Base-by-base conservation (phyloP, 495 filamentous ascomycete species). In the Talaromyces liani region DNA sequence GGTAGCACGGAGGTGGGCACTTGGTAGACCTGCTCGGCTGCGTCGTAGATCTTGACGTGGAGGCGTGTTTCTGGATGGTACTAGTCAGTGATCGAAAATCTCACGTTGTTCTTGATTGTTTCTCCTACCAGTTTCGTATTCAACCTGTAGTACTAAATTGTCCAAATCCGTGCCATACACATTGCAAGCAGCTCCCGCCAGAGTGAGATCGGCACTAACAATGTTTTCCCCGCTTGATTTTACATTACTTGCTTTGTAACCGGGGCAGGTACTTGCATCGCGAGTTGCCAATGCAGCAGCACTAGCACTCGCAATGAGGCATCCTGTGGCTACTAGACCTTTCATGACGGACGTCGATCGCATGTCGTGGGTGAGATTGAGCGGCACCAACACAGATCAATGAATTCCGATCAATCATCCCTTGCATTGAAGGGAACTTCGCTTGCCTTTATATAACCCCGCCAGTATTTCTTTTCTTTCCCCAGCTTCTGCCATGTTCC, bases 41-140 rank as follows among this genome's bases (percentile, higher is more conserved):
- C 77, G 73, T 95, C 91, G 63, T 88, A 84, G 63, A 96, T 93
- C 70, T 89, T 86, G 66, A 95, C 88, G 72, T 94, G 91, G 9
- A 95, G 84, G 18, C 91, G 88, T 27, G 82, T 79, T 45, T 89
- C 90, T 92, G 45, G 8, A 36, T 29, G 29, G 31, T 33, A 22
- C 1, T 64, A 9, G 34, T 41, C 53, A n/a, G 16, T 41, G 12
- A 14, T 31, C 2, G 6, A 10, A 24, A 47, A 55, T 49, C 63
- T 55, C 20, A 58, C 54, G 12, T 31, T 24, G 4, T 16, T 41
- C 22, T 31, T 27, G 29, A 29, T 14, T 24, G 14, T 12, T 1
- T 47, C 7, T 24, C 84, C 73, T 68, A 92, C 89, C 82, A 6
- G 84, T 87, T 69, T 93, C 87, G 65, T 92, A 92, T 31, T 88